Evolutionary conservation across 345 rosid genomes (phyloP), one percentile per base, ranked within the genome.

Genomic region (Passiflora organensis): DNA sequence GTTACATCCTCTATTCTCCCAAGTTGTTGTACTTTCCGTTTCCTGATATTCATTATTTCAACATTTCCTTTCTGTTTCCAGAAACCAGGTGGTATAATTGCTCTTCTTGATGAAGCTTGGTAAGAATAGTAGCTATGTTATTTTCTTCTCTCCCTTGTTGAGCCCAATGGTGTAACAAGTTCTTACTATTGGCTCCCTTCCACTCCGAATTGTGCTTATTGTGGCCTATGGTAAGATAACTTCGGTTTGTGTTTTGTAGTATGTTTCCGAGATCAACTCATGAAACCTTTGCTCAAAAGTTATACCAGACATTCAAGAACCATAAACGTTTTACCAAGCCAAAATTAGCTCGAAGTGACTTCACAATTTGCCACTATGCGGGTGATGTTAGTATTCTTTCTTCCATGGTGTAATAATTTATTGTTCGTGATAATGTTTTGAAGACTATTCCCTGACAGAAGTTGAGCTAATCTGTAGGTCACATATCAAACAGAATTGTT

Each of bases 71-170:
- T 38, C 41, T 25, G 39, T 66, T 67, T 85, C 59, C 90, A 93
- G 99, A 93, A 93, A 82, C 99, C 99, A 3, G 99, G 99, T 76
- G 99, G 99, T 59, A 89, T 93, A 69, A 85, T 93, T 53, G 95
- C 99, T 61, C 99, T 93, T 70, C 77, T 93, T 39, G 99, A 93
- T 78, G 97, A 93, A 78, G 99, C 99, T 70, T 93, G 99, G 99
- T 93, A 74, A 80, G 94, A 68, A 43, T 20, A 19, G 24, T 32
- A 16, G 16, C 16, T n/a, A 21, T 57, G 34, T 23, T 63, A 10
- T 24, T 5, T 46, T 17, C 32, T n/a, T n/a, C n/a, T n/a, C n/a
- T n/a, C n/a, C n/a, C n/a, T n/a, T 15, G 25, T 62, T 55, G 48
- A 21, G 46, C 37, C 41, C 15, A 34, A 20, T 22, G 36, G 38